Percentiles rank a stretch among this genome's conserved stretches.
Evolutionary conservation across 139 green algal species (phyloP).

Genomic region (Edaphochlamys debaryana): DNA sequence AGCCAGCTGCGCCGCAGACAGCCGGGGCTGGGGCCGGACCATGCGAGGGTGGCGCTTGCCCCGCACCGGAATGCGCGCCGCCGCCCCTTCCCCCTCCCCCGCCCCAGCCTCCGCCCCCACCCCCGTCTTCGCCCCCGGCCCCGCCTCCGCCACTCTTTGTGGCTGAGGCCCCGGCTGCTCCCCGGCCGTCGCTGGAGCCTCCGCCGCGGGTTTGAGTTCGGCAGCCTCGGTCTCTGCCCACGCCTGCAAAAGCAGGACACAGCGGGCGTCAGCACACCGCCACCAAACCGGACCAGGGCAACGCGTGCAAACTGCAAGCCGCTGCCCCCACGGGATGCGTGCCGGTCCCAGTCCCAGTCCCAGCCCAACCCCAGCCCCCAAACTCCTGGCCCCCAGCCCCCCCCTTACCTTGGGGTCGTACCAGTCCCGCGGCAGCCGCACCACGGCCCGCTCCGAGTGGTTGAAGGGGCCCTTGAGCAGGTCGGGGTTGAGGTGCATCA

Average conservation of each 20-base stretch:
- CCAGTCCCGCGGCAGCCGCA: slow-evolving; percentile 56
- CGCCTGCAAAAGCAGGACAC: too few species aligned
- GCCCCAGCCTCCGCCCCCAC: background rate
- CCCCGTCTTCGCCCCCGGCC: too few species aligned
- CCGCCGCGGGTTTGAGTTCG: too few species aligned
- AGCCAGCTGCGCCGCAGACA: slow-evolving; percentile 5
- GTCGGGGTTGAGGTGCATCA: slow-evolving; percentile 65
- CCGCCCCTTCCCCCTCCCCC: background rate
- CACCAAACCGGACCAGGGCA: too few species aligned
- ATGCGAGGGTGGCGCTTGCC: background rate
- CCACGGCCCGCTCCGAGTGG: slow-evolving; percentile 53
- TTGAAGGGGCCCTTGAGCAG: slow-evolving; percentile 71
- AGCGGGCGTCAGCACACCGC: too few species aligned
- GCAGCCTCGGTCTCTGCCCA: too few species aligned
- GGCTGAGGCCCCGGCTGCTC: background rate
- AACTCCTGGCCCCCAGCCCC: background rate
- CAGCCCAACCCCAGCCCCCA: background rate
- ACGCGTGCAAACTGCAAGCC: too few species aligned
- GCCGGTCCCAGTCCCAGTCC: too few species aligned
- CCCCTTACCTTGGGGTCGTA: slow-evolving; percentile 33
- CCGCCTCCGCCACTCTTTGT: background rate
- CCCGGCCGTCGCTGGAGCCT: background rate
- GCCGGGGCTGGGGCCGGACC: background rate
- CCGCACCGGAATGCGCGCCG: background rate
- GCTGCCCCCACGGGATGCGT: too few species aligned